Conservation (phyloP, 208 protist species). For the Sergeia podlipaevii region DNA sequence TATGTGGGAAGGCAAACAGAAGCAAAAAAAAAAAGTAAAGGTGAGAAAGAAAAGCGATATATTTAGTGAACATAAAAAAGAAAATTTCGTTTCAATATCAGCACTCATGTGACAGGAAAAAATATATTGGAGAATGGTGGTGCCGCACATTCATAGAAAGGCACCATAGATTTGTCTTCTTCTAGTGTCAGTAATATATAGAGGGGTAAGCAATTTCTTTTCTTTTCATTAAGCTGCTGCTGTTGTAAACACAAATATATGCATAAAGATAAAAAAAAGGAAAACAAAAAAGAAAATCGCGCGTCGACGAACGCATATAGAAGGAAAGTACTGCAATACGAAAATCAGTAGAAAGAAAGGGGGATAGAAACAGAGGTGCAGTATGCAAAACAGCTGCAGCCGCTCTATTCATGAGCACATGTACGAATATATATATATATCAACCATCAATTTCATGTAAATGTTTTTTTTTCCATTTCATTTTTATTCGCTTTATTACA, state of each 20-base stretch:
- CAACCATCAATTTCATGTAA: neutral
- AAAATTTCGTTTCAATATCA: too few species aligned
- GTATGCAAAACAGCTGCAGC: neutral
- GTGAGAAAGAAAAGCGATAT: neutral
- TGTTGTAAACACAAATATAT: neutral
- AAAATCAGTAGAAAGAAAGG: conserved; percentile 3
- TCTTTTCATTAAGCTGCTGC: neutral
- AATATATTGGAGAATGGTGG: too few species aligned
- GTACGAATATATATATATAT: too few species aligned
- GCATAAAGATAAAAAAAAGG: conserved; percentile 4
- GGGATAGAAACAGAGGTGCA: conserved; percentile 10
- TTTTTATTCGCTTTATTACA: neutral
- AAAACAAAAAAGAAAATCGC: neutral
- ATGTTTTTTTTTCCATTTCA: conserved; percentile 6
- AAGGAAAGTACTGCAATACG: conserved; percentile 4
- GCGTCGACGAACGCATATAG: conserved; percentile 4
- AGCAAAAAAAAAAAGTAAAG: neutral
- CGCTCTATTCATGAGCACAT: too few species aligned
- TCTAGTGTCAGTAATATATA: neutral
- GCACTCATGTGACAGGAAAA: too few species aligned
- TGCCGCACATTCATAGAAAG: too few species aligned
- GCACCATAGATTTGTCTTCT: too few species aligned
- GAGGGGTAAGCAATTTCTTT: neutral
- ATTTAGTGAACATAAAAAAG: too few species aligned
- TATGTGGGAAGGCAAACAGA: neutral